phyloP scores from a whole-genome alignment of 345 rosid genomes.

The Cochlearia excelsa region DNA sequence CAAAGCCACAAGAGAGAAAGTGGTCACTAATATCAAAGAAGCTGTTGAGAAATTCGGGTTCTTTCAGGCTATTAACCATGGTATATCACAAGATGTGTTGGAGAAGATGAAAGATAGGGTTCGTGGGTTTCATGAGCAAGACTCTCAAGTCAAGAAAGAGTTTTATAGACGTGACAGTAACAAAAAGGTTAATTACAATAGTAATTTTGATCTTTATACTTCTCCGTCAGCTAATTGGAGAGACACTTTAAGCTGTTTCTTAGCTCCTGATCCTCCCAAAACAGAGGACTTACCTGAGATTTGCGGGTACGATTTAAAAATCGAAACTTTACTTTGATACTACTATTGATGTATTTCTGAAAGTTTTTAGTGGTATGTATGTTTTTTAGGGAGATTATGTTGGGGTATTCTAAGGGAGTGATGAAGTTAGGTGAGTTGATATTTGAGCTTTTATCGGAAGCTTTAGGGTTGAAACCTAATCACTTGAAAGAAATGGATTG shows the following conservation, averaged over 20 bases:
- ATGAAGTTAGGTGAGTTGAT: constrained; percentile 35
- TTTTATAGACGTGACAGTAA: constrained; percentile 23
- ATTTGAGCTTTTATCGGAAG: constrained; percentile 51
- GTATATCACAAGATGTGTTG: constrained; percentile 4
- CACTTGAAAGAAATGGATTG: constrained; percentile 44
- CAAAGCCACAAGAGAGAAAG: neutral
- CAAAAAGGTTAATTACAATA: constrained; percentile 1
- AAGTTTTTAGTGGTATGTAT: neutral
- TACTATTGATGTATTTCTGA: neutral
- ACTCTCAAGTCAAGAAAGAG: constrained; percentile 18
- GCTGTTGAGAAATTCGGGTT: constrained; percentile 31
- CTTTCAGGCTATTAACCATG: constrained; percentile 35
- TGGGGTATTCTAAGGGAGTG: constrained; percentile 42
- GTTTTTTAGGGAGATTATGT: constrained; percentile 38
- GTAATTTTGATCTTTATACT: constrained; percentile 37
- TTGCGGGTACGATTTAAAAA: constrained; percentile 33
- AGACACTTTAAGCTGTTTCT: constrained; percentile 29
- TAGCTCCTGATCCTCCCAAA: constrained; percentile 33
- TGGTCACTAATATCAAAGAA: neutral
- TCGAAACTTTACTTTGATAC: neutral
- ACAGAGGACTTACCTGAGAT: constrained; percentile 40
- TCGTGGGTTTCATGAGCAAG: constrained; percentile 36
- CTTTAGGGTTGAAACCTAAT: constrained; percentile 46
- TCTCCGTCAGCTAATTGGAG: constrained; percentile 41
- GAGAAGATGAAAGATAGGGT: constrained; percentile 28